A percentile compares a stretch with the other conserved stretches of the same genome.
phyloP scores from a whole-genome alignment of 352 stramenopile species.

The Globisporangium okanoganense region DNA sequence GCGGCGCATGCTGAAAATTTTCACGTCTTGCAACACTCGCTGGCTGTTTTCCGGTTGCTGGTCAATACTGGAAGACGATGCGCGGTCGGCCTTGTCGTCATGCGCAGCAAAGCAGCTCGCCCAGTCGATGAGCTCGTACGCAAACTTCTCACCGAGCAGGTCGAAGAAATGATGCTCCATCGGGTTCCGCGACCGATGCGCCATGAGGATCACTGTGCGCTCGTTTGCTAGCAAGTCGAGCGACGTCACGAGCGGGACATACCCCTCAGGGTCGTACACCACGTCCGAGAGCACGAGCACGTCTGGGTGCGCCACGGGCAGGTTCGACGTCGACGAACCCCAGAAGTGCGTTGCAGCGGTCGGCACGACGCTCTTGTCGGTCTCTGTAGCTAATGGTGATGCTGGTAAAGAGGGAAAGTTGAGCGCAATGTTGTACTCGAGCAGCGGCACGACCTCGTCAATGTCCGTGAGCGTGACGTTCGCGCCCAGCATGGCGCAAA shows the following conservation, averaged over 20 bases:
- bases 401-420: conserved; percentile 32
- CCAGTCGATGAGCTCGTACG: conserved; percentile 48
- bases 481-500: conserved; percentile 58
- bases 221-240: conserved; percentile 36
- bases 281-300: conserved; percentile 77
- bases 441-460: conserved; percentile 63
- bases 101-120: conserved; percentile 11
- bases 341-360: conserved; percentile 47
- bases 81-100: not conserved
- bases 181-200: conserved; percentile 70
- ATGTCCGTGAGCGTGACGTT: conserved; percentile 72
- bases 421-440: conserved; percentile 74
- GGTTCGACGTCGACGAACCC: conserved; percentile 35
- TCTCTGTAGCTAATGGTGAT: not conserved
- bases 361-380: conserved; percentile 7
- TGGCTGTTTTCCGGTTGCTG: conserved; percentile 6
- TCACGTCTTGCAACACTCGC: conserved; percentile 54
- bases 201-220: conserved; percentile 62
- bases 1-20: conserved; percentile 55
- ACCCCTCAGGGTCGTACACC: conserved; percentile 77
- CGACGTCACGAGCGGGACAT: conserved; percentile 58
- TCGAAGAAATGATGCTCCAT: conserved; percentile 84
- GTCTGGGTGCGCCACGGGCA: conserved; percentile 39
- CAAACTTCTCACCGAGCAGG: conserved; percentile 39
- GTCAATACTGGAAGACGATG: not conserved